phyloP scores from a whole-genome alignment of 371 early-diverging fungal species.

The Smittium culicis region DNA sequence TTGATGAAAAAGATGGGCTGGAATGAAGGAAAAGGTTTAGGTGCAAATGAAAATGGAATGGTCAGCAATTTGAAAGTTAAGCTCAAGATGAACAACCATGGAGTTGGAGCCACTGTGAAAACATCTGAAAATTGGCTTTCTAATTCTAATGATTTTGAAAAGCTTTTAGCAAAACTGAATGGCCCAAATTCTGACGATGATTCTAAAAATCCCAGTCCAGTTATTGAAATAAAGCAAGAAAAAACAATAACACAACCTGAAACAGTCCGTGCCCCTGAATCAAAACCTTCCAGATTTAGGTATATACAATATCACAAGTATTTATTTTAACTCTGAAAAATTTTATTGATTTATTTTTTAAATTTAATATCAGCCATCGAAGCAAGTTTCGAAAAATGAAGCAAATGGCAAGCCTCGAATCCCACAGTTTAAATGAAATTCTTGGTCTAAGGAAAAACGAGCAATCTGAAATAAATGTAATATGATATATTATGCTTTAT shows the following conservation, averaged over 20 bases:
- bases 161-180: slow-evolving; percentile 62
- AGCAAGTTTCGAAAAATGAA: slow-evolving; percentile 45
- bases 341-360: slow-evolving; percentile 4
- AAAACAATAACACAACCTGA: slow-evolving; percentile 16
- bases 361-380: slow-evolving; percentile 31
- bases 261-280: slow-evolving; percentile 17
- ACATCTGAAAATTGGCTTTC: slow-evolving; percentile 88
- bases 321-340: background rate
- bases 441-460: slow-evolving; percentile 35
- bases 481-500: too few relatives aligned
- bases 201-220: slow-evolving; percentile 30
- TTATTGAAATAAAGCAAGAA: slow-evolving; percentile 17
- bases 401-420: slow-evolving; percentile 32
- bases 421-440: slow-evolving; percentile 34
- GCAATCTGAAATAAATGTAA: too few relatives aligned
- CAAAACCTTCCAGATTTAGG: slow-evolving; percentile 17
- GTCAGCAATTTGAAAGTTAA: slow-evolving; percentile 63
- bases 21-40: slow-evolving; percentile 85
- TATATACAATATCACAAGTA: slow-evolving; percentile 11
- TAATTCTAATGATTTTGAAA: slow-evolving; percentile 73
- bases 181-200: slow-evolving; percentile 12
- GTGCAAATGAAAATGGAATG: slow-evolving; percentile 68
- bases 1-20: slow-evolving; percentile 93
- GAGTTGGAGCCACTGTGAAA: slow-evolving; percentile 75
- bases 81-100: slow-evolving; percentile 64